Evolutionary conservation across 305 asterid species (phyloP), one percentile per base, ranked within the genome.

Genomic region (Plantago coronopus): DNA sequence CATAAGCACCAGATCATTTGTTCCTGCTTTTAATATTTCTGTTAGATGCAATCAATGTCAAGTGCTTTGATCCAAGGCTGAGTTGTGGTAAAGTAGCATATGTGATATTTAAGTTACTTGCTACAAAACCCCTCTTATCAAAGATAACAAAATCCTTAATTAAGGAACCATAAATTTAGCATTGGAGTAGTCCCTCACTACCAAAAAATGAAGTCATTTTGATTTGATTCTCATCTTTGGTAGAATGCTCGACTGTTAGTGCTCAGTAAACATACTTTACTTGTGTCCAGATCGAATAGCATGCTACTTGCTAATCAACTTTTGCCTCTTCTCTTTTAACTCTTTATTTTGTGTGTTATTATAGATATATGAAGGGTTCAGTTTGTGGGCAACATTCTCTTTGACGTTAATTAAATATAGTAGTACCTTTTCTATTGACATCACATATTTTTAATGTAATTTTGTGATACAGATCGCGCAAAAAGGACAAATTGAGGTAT

Each of bases 401-500:
- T 19, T 17, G 18, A 11, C 54, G 42, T 37, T 20, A 18, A 18
- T 21, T 43, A 50, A 40, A 48, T 53, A 17, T 42, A n/a, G 55
- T 44, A n/a, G n/a, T 58, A 20, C 16, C 13, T 12, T 34, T 34
- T 34, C 42, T 38, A 38, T 38, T 38, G 21, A 19, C 20, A 49
- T 59, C 54, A 67, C 65, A 23, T 44, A 42, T 29, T 29, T n/a
- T 55, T 7, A 14, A 45, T 49, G 40, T 63, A 60, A 59, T 57
- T 66, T 59, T 49, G 43, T 48, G 20, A 64, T 51, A 38, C 82
- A 94, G 97, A 72, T 78, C 96, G 37, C 95, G 99, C 61, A 81
- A 89, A 61, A 94, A 87, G 89, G 99, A 94, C 80, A 94, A 94
- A 76, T 72, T 94, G 78, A 81, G 97, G 79, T 94, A 94, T 61